A percentile compares a stretch with the other conserved stretches of the same genome.
Evolutionary conservation across 352 stramenopile genomes (phyloP).

Genomic region (Elongisporangium prolatum): DNA sequence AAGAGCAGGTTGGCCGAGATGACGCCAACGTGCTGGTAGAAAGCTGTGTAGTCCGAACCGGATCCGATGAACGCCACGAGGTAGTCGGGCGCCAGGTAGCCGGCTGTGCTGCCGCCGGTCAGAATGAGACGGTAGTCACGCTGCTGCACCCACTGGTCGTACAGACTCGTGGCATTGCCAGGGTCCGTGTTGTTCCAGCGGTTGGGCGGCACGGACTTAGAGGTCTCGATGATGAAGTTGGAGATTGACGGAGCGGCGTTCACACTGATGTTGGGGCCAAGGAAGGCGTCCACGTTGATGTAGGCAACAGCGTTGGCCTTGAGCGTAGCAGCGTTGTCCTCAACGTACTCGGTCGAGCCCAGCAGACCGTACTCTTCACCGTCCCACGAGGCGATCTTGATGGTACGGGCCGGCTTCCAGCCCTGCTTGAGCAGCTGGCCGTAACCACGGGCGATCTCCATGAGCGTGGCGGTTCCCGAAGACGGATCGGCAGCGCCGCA

Average conservation of each 20-base stretch:
- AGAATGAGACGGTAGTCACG: not conserved
- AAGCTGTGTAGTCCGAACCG: conserved; percentile 57
- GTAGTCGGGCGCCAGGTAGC: conserved; percentile 19
- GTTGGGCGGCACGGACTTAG: conserved; percentile 45
- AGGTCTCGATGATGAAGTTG: conserved; percentile 41
- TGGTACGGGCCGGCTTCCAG: conserved; percentile 57
- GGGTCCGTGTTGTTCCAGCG: conserved; percentile 16
- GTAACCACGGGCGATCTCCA: conserved; percentile 73
- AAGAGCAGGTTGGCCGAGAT: conserved; percentile 59
- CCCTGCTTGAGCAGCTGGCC: conserved; percentile 47
- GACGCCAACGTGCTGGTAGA: conserved; percentile 72
- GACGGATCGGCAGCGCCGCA: conserved; percentile 83
- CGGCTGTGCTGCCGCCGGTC: not conserved
- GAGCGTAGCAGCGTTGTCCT: conserved; percentile 49
- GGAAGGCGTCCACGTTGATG: conserved; percentile 82
- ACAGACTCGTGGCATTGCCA: conserved; percentile 16
- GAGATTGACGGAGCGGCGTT: conserved; percentile 54
- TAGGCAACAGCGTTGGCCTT: conserved; percentile 68
- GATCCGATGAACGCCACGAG: conserved; percentile 33
- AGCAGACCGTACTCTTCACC: conserved; percentile 79
- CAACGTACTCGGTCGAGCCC: conserved; percentile 79
- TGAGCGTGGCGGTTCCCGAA: conserved; percentile 37
- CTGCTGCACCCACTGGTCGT: conserved; percentile 28
- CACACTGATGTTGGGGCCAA: conserved; percentile 38
- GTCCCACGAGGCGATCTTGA: conserved; percentile 74